Base-by-base conservation (phyloP, 73 alveolate genomes). In the Paraurostyla sp. region DNA sequence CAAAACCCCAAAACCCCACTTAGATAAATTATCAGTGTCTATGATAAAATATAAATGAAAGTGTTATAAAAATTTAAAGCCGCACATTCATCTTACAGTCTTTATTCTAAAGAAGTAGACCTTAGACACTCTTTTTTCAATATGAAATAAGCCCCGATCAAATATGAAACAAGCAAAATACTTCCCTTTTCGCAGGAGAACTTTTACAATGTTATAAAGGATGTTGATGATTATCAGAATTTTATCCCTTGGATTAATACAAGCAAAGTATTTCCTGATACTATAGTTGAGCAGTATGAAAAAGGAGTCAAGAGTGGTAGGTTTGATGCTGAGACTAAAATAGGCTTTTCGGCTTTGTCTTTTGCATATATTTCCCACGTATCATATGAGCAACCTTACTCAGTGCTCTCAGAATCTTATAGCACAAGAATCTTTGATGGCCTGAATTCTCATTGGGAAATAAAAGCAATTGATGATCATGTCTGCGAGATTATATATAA, bases 351-450 rank as follows among this genome's bases (percentile, higher is more conserved):
- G 0, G 40, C 87, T 2, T 27, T 88, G 25, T 50, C 76, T n/a
- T 88, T 88, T 46, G 32, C 60, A 0, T 88, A 88, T 76, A 49
- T 48, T n/a, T 88, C 94, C 16, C 54, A 57, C 9, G 90, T 88
- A 13, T 27, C 71, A 30, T 88, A 88, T 46, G 41, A 58, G n/a
- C 87, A 88, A 25, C 71, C 56, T 6, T 27, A 2, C 16, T 32
- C 54, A 20, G 84, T 88, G 1, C 71, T 88, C 9, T 32, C 80
- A 0, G 90, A 56, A 32, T 38, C 91, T 13, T 6, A 60, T 20
- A 75, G 71, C 46, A 88, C 35, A 18, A 1, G 80, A n/a, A 59
- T 78, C 18, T 88, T 88, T 71, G 65, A 76, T 42, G 80, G 33
- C 7, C 83, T 88, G 27, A 29, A 88, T 49, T 88, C 94, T 1